Evolutionary conservation across 2,329 filamentous ascomycete genomes (phyloP).

Genomic region (Colletotrichum higginsianum): DNA sequence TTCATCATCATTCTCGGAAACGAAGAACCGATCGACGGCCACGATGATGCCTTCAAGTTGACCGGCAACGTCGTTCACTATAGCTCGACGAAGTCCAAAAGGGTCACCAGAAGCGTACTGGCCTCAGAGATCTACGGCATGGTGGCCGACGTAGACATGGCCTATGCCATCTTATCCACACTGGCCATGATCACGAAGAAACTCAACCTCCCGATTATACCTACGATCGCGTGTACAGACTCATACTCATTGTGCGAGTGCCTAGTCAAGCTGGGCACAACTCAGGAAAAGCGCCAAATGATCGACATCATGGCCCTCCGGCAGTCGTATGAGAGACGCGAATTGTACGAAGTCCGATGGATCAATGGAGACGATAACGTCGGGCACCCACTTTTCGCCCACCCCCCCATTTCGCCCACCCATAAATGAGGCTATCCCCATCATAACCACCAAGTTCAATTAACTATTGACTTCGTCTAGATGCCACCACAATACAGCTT

Average conservation of each 20-base stretch:
- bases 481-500: too few relatives aligned
- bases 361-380: constrained; percentile 11
- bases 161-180: background rate
- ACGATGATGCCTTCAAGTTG: too few relatives aligned
- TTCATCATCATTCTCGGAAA: too few relatives aligned
- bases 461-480: too few relatives aligned
- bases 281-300: constrained; percentile 43
- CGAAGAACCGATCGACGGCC: too few relatives aligned
- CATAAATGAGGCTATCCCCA: too few relatives aligned
- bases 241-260: constrained; percentile 43
- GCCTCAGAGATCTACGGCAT: too few relatives aligned
- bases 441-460: too few relatives aligned
- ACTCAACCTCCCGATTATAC: background rate
- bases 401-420: too few relatives aligned
- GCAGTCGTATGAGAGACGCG: constrained; percentile 41
- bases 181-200: background rate
- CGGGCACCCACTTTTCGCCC: too few relatives aligned
- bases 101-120: background rate
- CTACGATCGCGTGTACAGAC: constrained; percentile 37
- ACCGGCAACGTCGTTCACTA: too few relatives aligned
- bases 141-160: background rate
- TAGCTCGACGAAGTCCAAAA: too few relatives aligned
- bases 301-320: constrained; percentile 45
- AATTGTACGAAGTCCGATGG: constrained; percentile 42
- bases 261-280: constrained; percentile 41